Percentiles rank a stretch among this genome's conserved stretches.
Conservation (phyloP, 345 rosid genomes). For the Punica granatum region DNA sequence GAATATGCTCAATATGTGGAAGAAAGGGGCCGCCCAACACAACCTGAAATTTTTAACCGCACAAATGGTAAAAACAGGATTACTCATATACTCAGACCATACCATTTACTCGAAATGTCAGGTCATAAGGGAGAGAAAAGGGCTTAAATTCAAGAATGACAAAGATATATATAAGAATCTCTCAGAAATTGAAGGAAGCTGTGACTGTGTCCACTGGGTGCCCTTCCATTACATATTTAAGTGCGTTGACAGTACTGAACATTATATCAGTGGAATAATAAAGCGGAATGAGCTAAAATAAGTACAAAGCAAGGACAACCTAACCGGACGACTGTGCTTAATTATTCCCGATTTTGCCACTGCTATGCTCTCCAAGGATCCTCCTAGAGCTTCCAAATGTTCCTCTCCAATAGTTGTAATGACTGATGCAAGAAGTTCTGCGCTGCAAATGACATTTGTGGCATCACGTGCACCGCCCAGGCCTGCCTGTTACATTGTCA, state of each 20-base stretch:
- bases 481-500: constrained; percentile 44
- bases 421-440: constrained; percentile 57
- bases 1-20: constrained; percentile 58
- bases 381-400: constrained; percentile 79
- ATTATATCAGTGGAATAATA: background rate
- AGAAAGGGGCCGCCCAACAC: constrained; percentile 86
- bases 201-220: background rate
- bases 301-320: constrained; percentile 34
- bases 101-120: background rate
- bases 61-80: background rate
- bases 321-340: constrained; percentile 71
- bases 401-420: constrained; percentile 83
- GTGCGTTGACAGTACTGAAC: background rate
- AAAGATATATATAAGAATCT: background rate
- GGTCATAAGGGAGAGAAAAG: background rate
- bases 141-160: background rate
- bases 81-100: background rate
- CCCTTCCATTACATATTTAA: background rate
- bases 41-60: constrained; percentile 28
- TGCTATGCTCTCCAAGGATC: constrained; percentile 82
- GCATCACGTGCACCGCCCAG: constrained; percentile 95
- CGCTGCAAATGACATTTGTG: constrained; percentile 55
- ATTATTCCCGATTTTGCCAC: constrained; percentile 84
- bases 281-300: background rate
- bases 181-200: background rate